Conservation (phyloP, 495 filamentous ascomycete species). For the Talaromyces stipitatus region DNA sequence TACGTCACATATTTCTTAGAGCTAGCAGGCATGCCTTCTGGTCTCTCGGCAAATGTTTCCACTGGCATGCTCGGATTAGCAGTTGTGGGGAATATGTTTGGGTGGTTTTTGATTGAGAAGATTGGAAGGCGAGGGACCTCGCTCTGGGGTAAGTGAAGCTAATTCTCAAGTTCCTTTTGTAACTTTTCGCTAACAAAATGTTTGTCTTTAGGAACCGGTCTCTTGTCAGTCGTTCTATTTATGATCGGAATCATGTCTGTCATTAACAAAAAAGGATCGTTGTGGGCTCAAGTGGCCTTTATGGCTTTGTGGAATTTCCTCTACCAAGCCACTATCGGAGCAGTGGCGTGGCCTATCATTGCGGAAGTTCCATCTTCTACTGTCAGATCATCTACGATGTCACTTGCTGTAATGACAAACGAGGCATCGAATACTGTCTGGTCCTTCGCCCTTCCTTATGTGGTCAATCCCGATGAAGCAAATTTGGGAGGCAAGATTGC, state of each 20-base stretch:
- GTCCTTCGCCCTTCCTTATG: constrained; percentile 16
- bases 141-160: no score
- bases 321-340: background rate
- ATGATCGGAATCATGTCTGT: background rate
- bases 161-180: no score
- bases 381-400: background rate
- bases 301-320: background rate
- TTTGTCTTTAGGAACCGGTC: background rate
- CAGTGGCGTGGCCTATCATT: background rate
- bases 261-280: background rate
- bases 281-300: background rate
- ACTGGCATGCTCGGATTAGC: background rate
- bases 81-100: background rate
- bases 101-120: background rate
- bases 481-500: constrained; percentile 21
- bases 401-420: background rate
- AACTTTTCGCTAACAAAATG: no score
- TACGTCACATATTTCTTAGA: background rate
- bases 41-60: background rate
- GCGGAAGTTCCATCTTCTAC: background rate
- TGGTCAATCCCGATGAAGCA: constrained; percentile 19
- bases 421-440: background rate
- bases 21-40: background rate
- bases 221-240: background rate
- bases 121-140: background rate